Percentiles rank a stretch among this genome's conserved stretches.
phyloP scores from a whole-genome alignment of 805 yeast genomes.

The Priceomyces fermenticarens region DNA sequence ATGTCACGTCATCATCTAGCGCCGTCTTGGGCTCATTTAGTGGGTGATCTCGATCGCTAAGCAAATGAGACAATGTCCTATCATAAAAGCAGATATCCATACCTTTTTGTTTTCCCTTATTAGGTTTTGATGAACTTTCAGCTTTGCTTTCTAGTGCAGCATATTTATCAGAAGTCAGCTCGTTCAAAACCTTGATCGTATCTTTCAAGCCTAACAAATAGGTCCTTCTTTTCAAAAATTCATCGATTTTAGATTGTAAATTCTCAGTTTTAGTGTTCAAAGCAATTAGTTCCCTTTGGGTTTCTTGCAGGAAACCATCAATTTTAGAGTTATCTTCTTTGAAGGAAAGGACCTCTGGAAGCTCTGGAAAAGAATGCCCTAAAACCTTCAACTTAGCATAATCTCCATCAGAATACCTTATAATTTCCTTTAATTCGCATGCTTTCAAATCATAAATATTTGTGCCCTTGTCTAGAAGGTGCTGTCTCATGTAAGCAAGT shows the following conservation, averaged over 20 bases:
- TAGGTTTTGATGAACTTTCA: constrained; percentile 11
- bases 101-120: constrained; percentile 8
- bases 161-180: constrained; percentile 16
- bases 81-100: constrained; percentile 57
- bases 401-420: constrained; percentile 17
- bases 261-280: constrained; percentile 15
- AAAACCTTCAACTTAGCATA: constrained; percentile 21
- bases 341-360: constrained; percentile 27
- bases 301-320: constrained; percentile 15
- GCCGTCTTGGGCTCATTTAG: constrained; percentile 4
- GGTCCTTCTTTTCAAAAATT: constrained; percentile 12
- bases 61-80: constrained; percentile 12
- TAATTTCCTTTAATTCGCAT: constrained; percentile 21
- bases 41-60: background rate
- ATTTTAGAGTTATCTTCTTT: constrained; percentile 11
- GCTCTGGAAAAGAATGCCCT: constrained; percentile 42
- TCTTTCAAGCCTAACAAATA: constrained; percentile 33
- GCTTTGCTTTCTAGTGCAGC: constrained; percentile 7
- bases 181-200: constrained; percentile 35
- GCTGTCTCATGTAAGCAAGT: constrained; percentile 30
- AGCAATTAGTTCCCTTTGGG: constrained; percentile 15
- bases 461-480: constrained; percentile 15
- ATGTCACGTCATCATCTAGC: constrained; percentile 13
- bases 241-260: constrained; percentile 11
- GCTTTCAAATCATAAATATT: constrained; percentile 13